A percentile compares a stretch with the other conserved stretches of the same genome.
phyloP scores from a whole-genome alignment of 179 eudicot species.

The Nepenthes alata region DNA sequence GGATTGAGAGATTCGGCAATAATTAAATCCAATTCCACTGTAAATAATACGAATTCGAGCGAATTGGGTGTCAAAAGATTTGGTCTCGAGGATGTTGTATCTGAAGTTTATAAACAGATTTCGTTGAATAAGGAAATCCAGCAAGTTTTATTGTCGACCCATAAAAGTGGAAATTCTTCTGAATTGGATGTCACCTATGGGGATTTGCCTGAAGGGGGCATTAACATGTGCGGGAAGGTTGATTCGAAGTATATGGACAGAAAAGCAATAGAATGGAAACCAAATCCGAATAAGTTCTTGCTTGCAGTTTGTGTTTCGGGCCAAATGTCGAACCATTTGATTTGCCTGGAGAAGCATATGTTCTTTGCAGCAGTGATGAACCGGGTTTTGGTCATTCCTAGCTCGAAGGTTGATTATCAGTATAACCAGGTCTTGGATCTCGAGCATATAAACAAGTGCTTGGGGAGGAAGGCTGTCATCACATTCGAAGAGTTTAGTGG shows the following conservation, averaged over 20 bases:
- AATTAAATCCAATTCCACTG: slow-evolving; percentile 16
- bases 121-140: slow-evolving; percentile 60
- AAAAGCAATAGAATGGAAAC: slow-evolving; percentile 80
- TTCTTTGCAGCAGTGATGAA: slow-evolving; percentile 81
- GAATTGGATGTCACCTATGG: slow-evolving; percentile 29
- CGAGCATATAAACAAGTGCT: slow-evolving; percentile 75
- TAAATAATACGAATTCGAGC: slow-evolving; percentile 19
- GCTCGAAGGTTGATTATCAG: slow-evolving; percentile 77
- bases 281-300: slow-evolving; percentile 53
- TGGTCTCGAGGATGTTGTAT: slow-evolving; percentile 32
- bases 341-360: slow-evolving; percentile 96
- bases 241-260: slow-evolving; percentile 43
- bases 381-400: slow-evolving; percentile 74
- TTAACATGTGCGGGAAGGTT: slow-evolving; percentile 42
- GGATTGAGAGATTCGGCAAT: not conserved
- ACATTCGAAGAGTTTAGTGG: slow-evolving; percentile 72
- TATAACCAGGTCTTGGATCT: slow-evolving; percentile 62
- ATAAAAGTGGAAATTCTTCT: slow-evolving; percentile 24
- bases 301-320: slow-evolving; percentile 79
- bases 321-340: slow-evolving; percentile 94
- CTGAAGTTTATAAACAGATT: slow-evolving; percentile 41
- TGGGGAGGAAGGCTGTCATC: slow-evolving; percentile 74
- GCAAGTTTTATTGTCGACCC: slow-evolving; percentile 54
- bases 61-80: slow-evolving; percentile 18
- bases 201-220: slow-evolving; percentile 23